These are phyloP conservation scores for Posidonia oceanica DNA, from an alignment of 116 monocot species.

Conservation along the genomic window DNA sequence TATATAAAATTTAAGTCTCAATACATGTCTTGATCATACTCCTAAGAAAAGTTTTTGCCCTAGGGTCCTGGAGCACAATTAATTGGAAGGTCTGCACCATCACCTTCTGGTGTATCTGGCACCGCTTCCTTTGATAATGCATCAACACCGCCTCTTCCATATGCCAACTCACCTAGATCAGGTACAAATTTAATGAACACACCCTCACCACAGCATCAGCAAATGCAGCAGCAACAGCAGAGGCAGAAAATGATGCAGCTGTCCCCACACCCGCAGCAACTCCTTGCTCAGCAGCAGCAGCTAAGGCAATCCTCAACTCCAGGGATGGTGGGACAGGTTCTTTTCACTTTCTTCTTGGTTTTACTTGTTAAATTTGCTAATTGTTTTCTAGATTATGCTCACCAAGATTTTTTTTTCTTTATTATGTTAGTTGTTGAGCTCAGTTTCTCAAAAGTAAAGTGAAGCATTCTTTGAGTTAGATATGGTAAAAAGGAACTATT, in stretches of 20 bases:
- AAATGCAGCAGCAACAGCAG: slow-evolving; percentile 58
- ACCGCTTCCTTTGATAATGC: slow-evolving; percentile 58
- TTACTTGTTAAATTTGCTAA: too few species aligned
- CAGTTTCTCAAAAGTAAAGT: too few species aligned
- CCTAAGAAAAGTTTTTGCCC: not conserved
- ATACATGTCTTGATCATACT: not conserved
- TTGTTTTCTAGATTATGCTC: too few species aligned
- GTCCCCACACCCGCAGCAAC: slow-evolving; percentile 57
- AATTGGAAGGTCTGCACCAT: slow-evolving; percentile 62
- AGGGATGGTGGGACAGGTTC: slow-evolving; percentile 62
- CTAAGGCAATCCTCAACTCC: slow-evolving; percentile 50
- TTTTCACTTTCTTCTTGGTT: not conserved
- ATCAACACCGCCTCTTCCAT: slow-evolving; percentile 75
- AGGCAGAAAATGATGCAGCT: slow-evolving; percentile 68
- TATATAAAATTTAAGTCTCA: too few species aligned
- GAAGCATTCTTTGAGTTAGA: too few species aligned
- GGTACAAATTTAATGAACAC: slow-evolving; percentile 78
- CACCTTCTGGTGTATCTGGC: slow-evolving; percentile 42
- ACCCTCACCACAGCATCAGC: slow-evolving; percentile 79
- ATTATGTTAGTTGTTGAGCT: too few species aligned
- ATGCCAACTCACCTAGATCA: slow-evolving; percentile 86
- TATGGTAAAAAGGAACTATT: too few species aligned
- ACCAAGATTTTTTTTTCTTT: too few species aligned
- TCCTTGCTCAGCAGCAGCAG: slow-evolving; percentile 61
- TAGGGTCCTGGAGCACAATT: slow-evolving; percentile 69